Base-by-base conservation (phyloP, 495 filamentous ascomycete species). In the Pyronema omphalodes region DNA sequence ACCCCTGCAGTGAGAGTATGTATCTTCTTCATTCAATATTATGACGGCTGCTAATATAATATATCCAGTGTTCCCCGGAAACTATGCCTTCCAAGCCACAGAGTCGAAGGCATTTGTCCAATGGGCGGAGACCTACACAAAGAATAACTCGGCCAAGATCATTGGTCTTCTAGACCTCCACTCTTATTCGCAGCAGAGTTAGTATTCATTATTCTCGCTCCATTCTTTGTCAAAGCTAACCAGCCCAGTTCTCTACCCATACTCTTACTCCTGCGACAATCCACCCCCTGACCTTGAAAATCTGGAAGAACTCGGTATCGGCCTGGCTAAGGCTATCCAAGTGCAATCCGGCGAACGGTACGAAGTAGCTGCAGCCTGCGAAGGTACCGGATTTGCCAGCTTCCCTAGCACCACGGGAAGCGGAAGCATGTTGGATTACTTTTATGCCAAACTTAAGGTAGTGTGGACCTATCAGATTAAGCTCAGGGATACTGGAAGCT, bases 401-500 rank as follows among this genome's bases (percentile, higher is more conserved):
- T 57, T 45, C 14, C 52, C 61, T 48, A 56, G 62, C 11, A 52
- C 55, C 8, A 70, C 75, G 1, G 75, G 77, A 46, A 88, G 89
- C 11, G 91, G 91, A 11, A 88, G 85, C 39, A 86, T 85, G 7
- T 77, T 98, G 43, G 91, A 96, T 67, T 98, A 86, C 79, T 93
- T 98, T 68, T 95, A 95, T 65, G 86, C 91, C 54, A 82, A 91
- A 59, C 67, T 94, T 34, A 70, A 76, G 43, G 83, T 89, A n/a
- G 77, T 72, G 36, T 91, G 83, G 62, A 80, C 85, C 23, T 98
- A 93, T 62, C 91, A 96, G 70, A 83, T 98, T 66, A 96, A 95
- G 67, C 71, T 98, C 18, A 75, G 91, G 37, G 91, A 98, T 69
- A 93, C 86, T 0, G 91, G 91, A 3, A 91, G 79, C 67, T 95